A percentile compares a stretch with the other conserved stretches of the same genome.
Evolutionary conservation across 179 eudicot species (phyloP).

Genomic region (Beta corolliflora): DNA sequence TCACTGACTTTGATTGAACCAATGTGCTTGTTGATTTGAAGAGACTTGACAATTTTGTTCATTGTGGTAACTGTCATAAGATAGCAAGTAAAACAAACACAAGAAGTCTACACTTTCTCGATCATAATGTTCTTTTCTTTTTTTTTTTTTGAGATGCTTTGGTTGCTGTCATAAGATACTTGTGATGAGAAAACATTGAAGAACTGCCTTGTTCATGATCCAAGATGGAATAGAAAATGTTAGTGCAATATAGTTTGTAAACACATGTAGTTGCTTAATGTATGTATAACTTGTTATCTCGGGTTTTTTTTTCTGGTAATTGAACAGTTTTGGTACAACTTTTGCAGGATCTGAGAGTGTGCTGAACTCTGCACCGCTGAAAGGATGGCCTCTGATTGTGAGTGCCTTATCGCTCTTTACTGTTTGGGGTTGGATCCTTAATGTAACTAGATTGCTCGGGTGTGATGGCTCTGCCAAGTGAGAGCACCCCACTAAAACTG

Average conservation of each 20-base stretch:
- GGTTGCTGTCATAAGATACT: background rate
- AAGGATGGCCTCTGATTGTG: slow-evolving; percentile 31
- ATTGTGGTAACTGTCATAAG: background rate
- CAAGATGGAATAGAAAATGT: background rate
- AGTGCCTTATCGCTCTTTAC: background rate
- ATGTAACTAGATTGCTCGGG: background rate
- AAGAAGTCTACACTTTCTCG: background rate
- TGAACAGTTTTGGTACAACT: background rate
- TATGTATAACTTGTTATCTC: background rate
- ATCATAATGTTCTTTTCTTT: background rate
- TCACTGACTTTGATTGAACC: background rate
- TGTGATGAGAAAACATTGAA: background rate
- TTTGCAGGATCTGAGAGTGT: slow-evolving; percentile 23
- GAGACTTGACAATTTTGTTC: background rate
- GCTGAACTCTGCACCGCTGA: slow-evolving; percentile 14
- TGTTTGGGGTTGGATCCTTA: background rate
- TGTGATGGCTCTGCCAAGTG: background rate
- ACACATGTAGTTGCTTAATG: background rate
- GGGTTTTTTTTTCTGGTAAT: background rate
- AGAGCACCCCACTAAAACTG: background rate
- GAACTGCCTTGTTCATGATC: background rate
- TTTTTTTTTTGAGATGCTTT: background rate
- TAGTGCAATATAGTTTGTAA: background rate
- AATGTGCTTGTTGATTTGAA: background rate
- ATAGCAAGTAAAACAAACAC: background rate